Evolutionary conservation across 192 early-diverging fungal genomes (phyloP), one percentile per base, ranked within the genome.

Genomic region (Pilaira anomala): DNA sequence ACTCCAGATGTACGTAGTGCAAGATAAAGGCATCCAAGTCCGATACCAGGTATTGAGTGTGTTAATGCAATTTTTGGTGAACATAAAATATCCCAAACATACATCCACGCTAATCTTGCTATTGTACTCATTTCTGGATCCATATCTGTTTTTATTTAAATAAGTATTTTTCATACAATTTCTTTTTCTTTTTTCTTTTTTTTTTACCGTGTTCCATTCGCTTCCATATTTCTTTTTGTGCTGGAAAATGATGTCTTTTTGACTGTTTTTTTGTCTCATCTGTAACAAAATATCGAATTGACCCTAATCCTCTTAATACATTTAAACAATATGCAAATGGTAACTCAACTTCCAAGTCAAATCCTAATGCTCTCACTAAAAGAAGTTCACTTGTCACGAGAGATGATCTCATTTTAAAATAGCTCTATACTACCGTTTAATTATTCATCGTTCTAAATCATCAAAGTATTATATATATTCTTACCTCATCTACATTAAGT

Each of bases 301-400:
- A 69, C 9, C 73, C 78, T 76, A 79, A 76, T 12, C 76, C 78
- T 26, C 76, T 73, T 48, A 78, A 68, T 65, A 79, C 72, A 66
- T 78, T 76, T n/a, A 82, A 64, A 18, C 74, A 76, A 59, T 69
- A 78, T 3, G 73, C 72, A 57, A 82, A 82, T 0, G 77, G 77
- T 48, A 82, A 48, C 12, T 76, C 68, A 0, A 79, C 74, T 59
- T 82, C 80, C 46, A 82, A 48, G 63, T 82, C 71, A 48, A 76
- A 82, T 28, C 71, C 78, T 24, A 82, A 61, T 39, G 78, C 74
- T 16, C 80, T 69, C 16, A 79, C 72, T 12, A 82, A 60, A 61
- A 82, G 62, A 30, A 82, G 26, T 59, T 82, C 80, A 18, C 75
- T 76, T 2, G 78, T 82, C n/a, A 77, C 53, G 1, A 82, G 59